These are phyloP conservation scores for Lentinula aciculospora DNA, from an alignment of 768 basidiomycete genomes.

Conservation along the genomic window DNA sequence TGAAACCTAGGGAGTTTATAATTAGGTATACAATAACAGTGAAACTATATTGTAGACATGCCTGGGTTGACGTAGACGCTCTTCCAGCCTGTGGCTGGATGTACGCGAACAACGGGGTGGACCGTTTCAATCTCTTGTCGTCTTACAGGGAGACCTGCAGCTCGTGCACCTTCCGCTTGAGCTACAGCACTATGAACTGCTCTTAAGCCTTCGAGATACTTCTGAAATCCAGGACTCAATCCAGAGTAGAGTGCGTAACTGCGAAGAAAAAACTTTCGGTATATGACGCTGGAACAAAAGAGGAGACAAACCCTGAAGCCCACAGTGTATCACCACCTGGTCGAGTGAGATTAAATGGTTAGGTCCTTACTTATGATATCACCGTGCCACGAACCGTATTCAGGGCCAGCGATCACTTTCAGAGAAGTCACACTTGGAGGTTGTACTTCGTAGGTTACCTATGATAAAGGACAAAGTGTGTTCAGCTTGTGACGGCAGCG, in stretches of 20 bases:
- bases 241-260: conserved; percentile 84
- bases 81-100: conserved; percentile 84
- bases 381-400: conserved; percentile 35
- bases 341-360: not conserved
- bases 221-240: conserved; percentile 68
- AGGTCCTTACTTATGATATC: not conserved
- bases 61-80: conserved; percentile 78
- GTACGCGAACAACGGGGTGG: conserved; percentile 80
- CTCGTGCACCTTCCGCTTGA: conserved; percentile 71
- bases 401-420: conserved; percentile 65
- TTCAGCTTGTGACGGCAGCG: not conserved
- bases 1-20: conserved; percentile 49
- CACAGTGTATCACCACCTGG: conserved; percentile 66
- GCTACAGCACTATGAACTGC: conserved; percentile 75
- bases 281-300: not conserved
- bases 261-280: not conserved
- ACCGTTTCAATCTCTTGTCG: conserved; percentile 62
- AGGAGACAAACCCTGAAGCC: conserved; percentile 59
- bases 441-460: conserved; percentile 74
- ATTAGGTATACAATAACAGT: not conserved
- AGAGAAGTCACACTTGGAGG: conserved; percentile 79
- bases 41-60: conserved; percentile 16
- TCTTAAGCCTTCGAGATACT: conserved; percentile 66
- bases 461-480: not conserved
- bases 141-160: conserved; percentile 65